phyloP scores from a whole-genome alignment of 345 rosid genomes.

The Hirschfeldia incana region DNA sequence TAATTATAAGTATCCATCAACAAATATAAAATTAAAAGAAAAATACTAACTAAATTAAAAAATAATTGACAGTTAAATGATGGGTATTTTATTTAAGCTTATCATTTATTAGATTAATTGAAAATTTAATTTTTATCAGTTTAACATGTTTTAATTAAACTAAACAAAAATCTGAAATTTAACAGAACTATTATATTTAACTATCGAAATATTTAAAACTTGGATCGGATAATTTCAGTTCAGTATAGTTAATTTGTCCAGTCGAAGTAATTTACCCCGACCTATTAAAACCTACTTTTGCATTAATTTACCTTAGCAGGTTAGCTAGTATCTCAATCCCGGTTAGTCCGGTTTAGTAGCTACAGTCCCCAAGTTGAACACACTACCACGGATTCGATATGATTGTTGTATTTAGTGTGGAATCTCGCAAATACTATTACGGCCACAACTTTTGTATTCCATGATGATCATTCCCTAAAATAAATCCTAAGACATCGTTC shows the following conservation, averaged over 20 bases:
- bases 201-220: background rate
- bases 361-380: background rate
- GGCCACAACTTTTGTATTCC: background rate
- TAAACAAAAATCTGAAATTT: too few species aligned
- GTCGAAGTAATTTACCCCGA: background rate
- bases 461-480: background rate
- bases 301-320: background rate
- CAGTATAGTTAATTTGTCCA: background rate
- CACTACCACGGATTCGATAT: background rate
- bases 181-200: too few species aligned
- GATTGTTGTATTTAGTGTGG: background rate
- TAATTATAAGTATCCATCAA: too few species aligned
- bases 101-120: too few species aligned
- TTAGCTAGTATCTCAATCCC: background rate
- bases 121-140: too few species aligned
- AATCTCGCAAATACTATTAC: constrained; percentile 2
- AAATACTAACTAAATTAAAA: too few species aligned
- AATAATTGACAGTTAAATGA: too few species aligned
- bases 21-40: too few species aligned
- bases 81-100: too few species aligned
- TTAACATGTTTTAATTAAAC: too few species aligned
- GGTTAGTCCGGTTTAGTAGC: background rate
- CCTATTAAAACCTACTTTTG: background rate
- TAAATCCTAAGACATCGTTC: background rate
- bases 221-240: background rate